A percentile compares a stretch with the other conserved stretches of the same genome.
phyloP scores from a whole-genome alignment of 257 asterid species.

The Solanum lignicaule region DNA sequence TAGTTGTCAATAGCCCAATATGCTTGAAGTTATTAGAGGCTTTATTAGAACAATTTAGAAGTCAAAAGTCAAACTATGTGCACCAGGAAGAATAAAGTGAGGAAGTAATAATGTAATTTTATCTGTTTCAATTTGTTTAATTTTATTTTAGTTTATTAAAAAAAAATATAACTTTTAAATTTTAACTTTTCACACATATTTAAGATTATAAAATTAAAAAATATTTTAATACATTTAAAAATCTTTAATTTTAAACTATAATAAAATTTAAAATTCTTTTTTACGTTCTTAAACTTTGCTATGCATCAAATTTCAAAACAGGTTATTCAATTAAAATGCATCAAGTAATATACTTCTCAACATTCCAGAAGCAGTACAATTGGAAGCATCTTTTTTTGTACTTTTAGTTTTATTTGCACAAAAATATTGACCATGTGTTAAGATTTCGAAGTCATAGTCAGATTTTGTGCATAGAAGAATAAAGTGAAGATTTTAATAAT shows the following conservation, averaged over 20 bases:
- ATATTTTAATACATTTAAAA: no score
- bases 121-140: no score
- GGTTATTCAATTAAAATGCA: no score
- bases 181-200: no score
- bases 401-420: not conserved
- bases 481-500: not conserved
- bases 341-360: not conserved
- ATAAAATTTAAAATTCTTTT: no score
- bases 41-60: not conserved
- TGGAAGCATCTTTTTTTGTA: not conserved
- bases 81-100: not conserved
- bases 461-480: not conserved
- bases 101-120: not conserved
- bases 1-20: not conserved
- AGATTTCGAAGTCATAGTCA: not conserved
- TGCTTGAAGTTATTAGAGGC: not conserved
- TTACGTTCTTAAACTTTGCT: no score
- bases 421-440: not conserved
- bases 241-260: no score
- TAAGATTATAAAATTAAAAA: no score
- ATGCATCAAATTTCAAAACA: no score
- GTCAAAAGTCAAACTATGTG: not conserved
- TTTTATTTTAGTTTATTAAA: no score
- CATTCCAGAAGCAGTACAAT: not conserved
- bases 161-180: no score